Percentiles rank a stretch among this genome's conserved stretches.
Conservation (phyloP, 352 stramenopile genomes). For the Phytopythium delawarense region DNA sequence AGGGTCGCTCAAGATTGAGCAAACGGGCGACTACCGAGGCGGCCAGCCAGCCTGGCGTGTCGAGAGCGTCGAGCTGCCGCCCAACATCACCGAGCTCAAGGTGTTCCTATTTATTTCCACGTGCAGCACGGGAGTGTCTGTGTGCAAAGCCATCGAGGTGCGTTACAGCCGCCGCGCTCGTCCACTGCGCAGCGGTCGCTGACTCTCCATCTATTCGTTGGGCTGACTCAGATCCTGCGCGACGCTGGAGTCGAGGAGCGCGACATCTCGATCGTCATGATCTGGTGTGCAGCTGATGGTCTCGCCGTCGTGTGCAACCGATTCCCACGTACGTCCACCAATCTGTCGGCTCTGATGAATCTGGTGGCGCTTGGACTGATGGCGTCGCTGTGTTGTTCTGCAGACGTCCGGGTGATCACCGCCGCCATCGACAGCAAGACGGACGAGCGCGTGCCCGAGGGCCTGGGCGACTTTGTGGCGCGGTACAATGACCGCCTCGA, state of each 20-base stretch:
- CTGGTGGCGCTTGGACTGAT: background rate
- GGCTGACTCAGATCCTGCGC: conserved; percentile 18
- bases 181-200: background rate
- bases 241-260: conserved; percentile 20
- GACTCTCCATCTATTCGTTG: conserved; percentile 1
- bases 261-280: conserved; percentile 37
- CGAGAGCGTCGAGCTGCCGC: conserved; percentile 29
- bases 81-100: conserved; percentile 26
- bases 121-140: conserved; percentile 18
- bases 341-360: background rate
- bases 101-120: conserved; percentile 34
- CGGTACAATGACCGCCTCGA: conserved; percentile 30
- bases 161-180: background rate
- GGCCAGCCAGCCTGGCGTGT: conserved; percentile 16
- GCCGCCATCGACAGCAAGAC: conserved; percentile 29
- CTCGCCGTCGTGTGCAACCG: conserved; percentile 23
- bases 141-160: conserved; percentile 36
- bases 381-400: background rate
- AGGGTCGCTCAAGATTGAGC: conserved; percentile 29
- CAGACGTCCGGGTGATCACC: conserved; percentile 35
- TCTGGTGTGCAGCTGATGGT: conserved; percentile 24
- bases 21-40: conserved; percentile 3
- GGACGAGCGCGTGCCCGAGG: conserved; percentile 20
- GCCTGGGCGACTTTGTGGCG: conserved; percentile 40
- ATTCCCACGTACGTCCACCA: conserved; percentile 30